These are phyloP conservation scores for Solanum hybrid DNA, from an alignment of 305 asterid species.

Conservation along the genomic window DNA sequence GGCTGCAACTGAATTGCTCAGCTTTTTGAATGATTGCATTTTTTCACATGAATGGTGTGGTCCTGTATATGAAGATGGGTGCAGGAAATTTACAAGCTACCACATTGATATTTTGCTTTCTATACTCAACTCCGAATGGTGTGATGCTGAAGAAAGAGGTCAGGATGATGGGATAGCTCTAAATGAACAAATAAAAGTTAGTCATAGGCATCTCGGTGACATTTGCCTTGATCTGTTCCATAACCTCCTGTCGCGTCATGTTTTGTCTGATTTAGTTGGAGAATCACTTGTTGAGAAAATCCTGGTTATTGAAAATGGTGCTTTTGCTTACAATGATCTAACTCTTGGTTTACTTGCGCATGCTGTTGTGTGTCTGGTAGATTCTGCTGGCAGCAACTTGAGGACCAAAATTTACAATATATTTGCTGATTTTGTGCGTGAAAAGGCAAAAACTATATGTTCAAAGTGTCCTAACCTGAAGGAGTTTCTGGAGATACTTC, in stretches of 20 bases:
- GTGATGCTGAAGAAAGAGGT: constrained; percentile 45
- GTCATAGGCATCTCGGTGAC: constrained; percentile 24
- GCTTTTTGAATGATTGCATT: constrained; percentile 51
- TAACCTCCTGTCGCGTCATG: constrained; percentile 52
- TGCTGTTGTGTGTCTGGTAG: constrained; percentile 57
- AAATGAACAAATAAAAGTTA: constrained; percentile 57
- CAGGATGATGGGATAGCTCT: constrained; percentile 29
- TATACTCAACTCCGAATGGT: constrained; percentile 46
- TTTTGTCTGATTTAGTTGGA: constrained; percentile 61
- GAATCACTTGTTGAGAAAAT: constrained; percentile 66
- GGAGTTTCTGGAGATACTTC: constrained; percentile 63
- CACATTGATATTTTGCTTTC: constrained; percentile 66
- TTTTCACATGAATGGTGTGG: constrained; percentile 77
- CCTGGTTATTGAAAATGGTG: constrained; percentile 56
- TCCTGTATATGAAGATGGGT: constrained; percentile 51
- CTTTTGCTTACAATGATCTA: constrained; percentile 59
- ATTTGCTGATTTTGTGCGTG: constrained; percentile 42
- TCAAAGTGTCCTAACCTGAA: constrained; percentile 44
- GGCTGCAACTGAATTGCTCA: constrained; percentile 65
- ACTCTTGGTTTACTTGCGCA: constrained; percentile 88
- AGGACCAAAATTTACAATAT: constrained; percentile 56
- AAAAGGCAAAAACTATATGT: constrained; percentile 52
- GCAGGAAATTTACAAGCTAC: constrained; percentile 43
- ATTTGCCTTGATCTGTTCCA: constrained; percentile 77
- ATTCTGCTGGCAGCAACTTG: constrained; percentile 58